Conservation (phyloP, 495 filamentous ascomycete species). For the Lasiosphaeriaceae sp. region DNA sequence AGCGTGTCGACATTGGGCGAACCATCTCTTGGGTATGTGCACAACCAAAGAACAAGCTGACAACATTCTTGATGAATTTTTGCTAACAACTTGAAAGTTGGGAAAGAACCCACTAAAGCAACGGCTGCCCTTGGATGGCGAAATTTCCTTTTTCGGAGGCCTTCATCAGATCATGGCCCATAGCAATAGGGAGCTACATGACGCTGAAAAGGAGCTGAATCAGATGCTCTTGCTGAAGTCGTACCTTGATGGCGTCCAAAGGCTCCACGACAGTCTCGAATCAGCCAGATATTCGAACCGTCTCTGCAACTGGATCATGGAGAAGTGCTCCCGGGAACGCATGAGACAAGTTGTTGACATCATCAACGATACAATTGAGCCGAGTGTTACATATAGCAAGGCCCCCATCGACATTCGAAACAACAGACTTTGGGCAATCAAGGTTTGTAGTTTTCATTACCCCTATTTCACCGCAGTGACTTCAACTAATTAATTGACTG, state of each 20-base stretch:
- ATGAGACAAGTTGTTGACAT: slow-evolving; percentile 52
- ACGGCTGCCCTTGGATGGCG: neutral
- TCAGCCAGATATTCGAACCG: slow-evolving; percentile 53
- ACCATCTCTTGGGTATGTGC: slow-evolving; percentile 17
- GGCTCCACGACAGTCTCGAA: slow-evolving; percentile 64
- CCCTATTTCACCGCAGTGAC: neutral
- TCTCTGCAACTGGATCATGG: slow-evolving; percentile 61
- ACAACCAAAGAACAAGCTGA: neutral
- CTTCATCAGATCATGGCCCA: neutral
- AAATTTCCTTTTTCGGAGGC: neutral
- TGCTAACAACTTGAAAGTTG: neutral
- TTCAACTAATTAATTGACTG: too few relatives aligned
- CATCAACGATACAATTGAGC: slow-evolving; percentile 72
- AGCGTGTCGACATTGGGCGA: slow-evolving; percentile 22
- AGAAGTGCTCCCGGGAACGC: slow-evolving; percentile 62
- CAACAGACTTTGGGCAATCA: slow-evolving; percentile 89
- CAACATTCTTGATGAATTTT: neutral
- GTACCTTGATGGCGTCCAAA: slow-evolving; percentile 64
- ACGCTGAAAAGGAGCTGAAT: slow-evolving; percentile 23
- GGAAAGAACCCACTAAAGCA: neutral
- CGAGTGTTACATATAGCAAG: slow-evolving; percentile 72
- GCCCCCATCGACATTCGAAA: slow-evolving; percentile 83
- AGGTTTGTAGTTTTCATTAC: slow-evolving; percentile 46
- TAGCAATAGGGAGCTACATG: neutral
- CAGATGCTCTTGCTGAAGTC: slow-evolving; percentile 42